Conservation (phyloP, 1,284 basidiomycete species). For the Moesziomyces sp. region DNA sequence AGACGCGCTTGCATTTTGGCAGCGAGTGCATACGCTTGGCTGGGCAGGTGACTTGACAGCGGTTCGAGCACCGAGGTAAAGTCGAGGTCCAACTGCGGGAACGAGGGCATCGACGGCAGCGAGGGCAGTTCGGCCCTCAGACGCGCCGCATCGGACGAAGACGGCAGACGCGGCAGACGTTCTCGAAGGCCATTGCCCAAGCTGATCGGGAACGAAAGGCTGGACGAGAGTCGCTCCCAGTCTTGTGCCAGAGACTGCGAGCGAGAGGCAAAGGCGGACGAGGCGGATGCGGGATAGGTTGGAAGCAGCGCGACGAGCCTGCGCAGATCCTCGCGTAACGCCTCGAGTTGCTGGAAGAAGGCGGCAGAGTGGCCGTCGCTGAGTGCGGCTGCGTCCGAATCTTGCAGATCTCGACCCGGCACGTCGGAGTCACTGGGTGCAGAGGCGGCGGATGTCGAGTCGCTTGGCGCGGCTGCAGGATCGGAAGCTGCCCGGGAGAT, state of each 20-base stretch:
- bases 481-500: conserved; percentile 18
- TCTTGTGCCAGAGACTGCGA: conserved; percentile 49
- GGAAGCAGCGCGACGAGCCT: conserved; percentile 44
- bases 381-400: neutral
- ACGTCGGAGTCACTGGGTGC: too few species aligned
- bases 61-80: conserved; percentile 44
- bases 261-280: conserved; percentile 44
- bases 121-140: conserved; percentile 32
- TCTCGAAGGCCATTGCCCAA: conserved; percentile 34
- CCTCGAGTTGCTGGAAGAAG: conserved; percentile 57
- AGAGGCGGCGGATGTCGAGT: neutral
- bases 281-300: conserved; percentile 33
- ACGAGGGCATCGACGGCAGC: conserved; percentile 30
- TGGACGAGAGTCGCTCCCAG: conserved; percentile 45
- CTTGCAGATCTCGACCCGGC: neutral
- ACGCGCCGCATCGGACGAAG: conserved; percentile 28
- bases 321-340: conserved; percentile 50
- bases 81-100: conserved; percentile 45
- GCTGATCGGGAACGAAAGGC: conserved; percentile 37
- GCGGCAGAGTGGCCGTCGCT: conserved; percentile 29
- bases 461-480: neutral
- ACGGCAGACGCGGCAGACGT: conserved; percentile 39
- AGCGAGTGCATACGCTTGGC: conserved; percentile 37
- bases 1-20: conserved; percentile 50
- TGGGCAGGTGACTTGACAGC: conserved; percentile 34